Evolutionary conservation across 2,329 filamentous ascomycete species (phyloP), one percentile per base, ranked within the genome.

Genomic region (Aspergillus alliaceus): DNA sequence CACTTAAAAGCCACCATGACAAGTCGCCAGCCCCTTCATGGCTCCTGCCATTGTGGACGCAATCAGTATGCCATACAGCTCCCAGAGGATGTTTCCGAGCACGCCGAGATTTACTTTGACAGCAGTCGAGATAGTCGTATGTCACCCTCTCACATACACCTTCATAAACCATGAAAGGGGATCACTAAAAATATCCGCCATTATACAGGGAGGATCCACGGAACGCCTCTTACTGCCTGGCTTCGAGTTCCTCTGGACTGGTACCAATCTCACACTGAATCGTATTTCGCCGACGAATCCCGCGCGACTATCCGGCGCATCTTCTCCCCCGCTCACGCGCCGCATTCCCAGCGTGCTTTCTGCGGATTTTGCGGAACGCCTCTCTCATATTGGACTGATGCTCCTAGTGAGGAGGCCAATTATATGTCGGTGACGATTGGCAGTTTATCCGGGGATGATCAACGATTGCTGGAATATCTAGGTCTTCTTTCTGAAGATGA

Each of bases 291-390:
- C 2, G 90, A 96, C 74, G 93, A 96, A 77, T 85, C 86, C 15
- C 83, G 85, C 71, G 66, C 79, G 53, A 79, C 80, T 51, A 92
- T 92, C 69, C 86, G 85, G 55, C 84, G 87, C 39, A 81, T 83
- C 48, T 92, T 90, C 72, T 85, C 84, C 9, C 83, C 87, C 22
- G 80, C 79, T 2, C 76, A 80, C 64, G 82, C 84, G 52, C 80
- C 82, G 51, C 77, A 83, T 65, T 80, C 84, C 1, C 86, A 89
- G 70, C 86, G 90, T 50, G 85, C 91, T 64, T 97, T 97, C 75
- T 97, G 93, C 75, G 93, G 93, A 24, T 96, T 90, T 77, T 96
- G 93, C 72, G 93, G 93, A 52, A 96, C 92, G 0, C 89, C 90
- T 12, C 79, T 97, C 53, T 89, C 88, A 0, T 91, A 88, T 66